phyloP scores from a whole-genome alignment of 305 asterid species.

The Ajuga reptans region DNA sequence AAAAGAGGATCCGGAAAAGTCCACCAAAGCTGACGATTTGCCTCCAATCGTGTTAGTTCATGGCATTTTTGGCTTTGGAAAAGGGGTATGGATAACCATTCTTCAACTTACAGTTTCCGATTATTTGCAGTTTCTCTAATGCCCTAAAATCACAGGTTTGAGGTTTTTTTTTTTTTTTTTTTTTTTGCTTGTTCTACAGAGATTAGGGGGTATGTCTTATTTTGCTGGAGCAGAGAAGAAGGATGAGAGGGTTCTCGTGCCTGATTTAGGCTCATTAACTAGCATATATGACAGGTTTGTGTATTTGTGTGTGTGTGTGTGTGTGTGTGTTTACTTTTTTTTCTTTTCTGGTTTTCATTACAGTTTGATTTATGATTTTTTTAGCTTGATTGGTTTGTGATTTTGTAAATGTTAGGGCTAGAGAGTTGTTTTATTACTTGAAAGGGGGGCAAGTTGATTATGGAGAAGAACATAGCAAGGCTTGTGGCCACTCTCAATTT shows the following conservation, averaged over 20 bases:
- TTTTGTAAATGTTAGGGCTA: slow-evolving; percentile 45
- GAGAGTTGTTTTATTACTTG: slow-evolving; percentile 80
- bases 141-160: background rate
- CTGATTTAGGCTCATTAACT: slow-evolving; percentile 90
- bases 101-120: background rate
- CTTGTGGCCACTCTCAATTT: slow-evolving; percentile 75
- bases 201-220: slow-evolving; percentile 83
- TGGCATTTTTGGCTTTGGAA: slow-evolving; percentile 97
- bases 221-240: slow-evolving; percentile 96
- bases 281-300: slow-evolving; percentile 76
- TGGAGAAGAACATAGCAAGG: slow-evolving; percentile 90
- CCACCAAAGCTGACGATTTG: slow-evolving; percentile 43
- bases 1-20: slow-evolving; percentile 30
- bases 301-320: no score
- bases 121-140: background rate
- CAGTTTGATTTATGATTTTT: background rate
- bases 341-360: background rate
- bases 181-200: slow-evolving; percentile 36
- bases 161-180: slow-evolving; percentile 12
- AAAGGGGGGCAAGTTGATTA: slow-evolving; percentile 96
- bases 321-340: no score
- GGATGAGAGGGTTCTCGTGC: slow-evolving; percentile 90
- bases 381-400: background rate
- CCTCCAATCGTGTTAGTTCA: slow-evolving; percentile 95
- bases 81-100: slow-evolving; percentile 54